These are phyloP conservation scores for Emergomyces orientalis DNA, from an alignment of 2,329 filamentous ascomycete genomes.

Conservation along the genomic window DNA sequence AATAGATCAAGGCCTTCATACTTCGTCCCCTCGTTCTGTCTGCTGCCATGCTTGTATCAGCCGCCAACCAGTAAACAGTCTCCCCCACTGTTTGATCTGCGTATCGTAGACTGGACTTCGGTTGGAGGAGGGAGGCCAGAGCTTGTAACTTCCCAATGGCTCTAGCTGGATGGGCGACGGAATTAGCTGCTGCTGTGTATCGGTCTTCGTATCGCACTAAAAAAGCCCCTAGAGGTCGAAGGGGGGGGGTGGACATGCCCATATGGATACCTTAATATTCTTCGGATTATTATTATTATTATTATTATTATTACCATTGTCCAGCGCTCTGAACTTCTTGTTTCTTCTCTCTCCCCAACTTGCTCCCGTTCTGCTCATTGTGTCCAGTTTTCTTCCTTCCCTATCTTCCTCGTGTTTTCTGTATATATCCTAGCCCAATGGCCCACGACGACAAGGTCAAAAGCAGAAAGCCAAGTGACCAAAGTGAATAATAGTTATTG, in stretches of 20 bases:
- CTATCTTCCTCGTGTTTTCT: neutral
- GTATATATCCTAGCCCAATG: neutral
- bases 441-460: neutral
- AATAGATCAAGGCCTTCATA: neutral
- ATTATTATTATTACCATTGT: neutral
- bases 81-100: neutral
- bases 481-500: neutral
- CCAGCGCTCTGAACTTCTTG: neutral
- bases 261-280: neutral
- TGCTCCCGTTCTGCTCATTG: neutral
- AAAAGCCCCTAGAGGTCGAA: neutral
- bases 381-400: neutral
- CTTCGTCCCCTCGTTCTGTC: neutral
- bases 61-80: neutral
- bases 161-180: neutral
- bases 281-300: neutral
- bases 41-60: neutral
- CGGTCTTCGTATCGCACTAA: constrained; percentile 2
- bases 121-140: neutral
- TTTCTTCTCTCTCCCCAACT: neutral
- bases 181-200: neutral
- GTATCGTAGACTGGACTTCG: neutral
- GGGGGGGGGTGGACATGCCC: neutral
- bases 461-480: neutral
- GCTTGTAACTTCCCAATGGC: neutral